Evolutionary conservation across 331 rosid genomes (phyloP), one percentile per base, ranked within the genome.

Genomic region (Dryas integrifolia): DNA sequence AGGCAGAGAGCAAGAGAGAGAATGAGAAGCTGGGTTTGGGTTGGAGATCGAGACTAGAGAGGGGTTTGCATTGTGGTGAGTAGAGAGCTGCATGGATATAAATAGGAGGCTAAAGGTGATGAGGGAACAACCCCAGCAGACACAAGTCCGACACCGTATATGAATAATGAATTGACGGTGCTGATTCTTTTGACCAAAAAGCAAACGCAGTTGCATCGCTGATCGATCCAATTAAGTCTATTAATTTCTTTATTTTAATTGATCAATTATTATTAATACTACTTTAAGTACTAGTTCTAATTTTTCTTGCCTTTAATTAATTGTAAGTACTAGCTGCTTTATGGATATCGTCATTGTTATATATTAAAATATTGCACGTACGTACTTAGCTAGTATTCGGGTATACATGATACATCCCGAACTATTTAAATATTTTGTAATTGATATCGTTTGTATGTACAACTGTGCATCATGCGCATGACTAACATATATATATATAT

Each of bases 121-220:
- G 65, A 60, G 65, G 50, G 51, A 26, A 16, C 47, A 16, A 46
- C 6, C 40, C 12, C n/a, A 38, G 14, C 5, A 30, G 66, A 77
- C 81, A 86, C 5, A 35, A 60, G 6, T 43, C 83, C 84, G 76
- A 85, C 87, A 76, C 24, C 1, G 24, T 21, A 21, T 64, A 47
- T 44, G 58, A 79, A 80, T 40, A 5, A 21, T 39, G 9, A 56
- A 18, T 13, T 53, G 72, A 61, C 72, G 66, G 30, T 49, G 10
- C 47, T 57, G 43, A 44, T 61, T 46, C 58, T 77, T 77, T 71
- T 79, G 79, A 77, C 82, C 44, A 60, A 24, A 56, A 15, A 45
- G 60, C 35, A 3, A 57, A 24, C 47, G 21, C 67, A 41, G 43
- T 65, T 51, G 66, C 26, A 74, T 21, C 24, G 35, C 35, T 30